Evolutionary conservation across 306 rosid species (phyloP), one percentile per base, ranked within the genome.

Genomic region (Inga laurina): DNA sequence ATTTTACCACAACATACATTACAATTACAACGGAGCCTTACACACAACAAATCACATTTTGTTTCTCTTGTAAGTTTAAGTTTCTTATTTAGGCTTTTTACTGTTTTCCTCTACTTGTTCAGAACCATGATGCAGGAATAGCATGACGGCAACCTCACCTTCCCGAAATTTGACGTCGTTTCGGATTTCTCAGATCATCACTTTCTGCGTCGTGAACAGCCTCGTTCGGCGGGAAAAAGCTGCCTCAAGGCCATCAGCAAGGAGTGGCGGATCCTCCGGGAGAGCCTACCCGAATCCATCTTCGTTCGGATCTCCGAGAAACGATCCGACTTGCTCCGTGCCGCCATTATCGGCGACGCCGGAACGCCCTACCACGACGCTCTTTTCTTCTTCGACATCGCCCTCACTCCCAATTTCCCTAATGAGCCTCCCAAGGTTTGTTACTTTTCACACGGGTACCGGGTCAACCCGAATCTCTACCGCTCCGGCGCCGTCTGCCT

Each of bases 331-430:
- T 65, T 91, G 0, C 76, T 89, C 39, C 18, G 92, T 2, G 92
- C 92, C 0, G 94, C 77, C 62, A 86, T 93, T 27, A 5, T 88
- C 5, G 93, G 92, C 6, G 83, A 88, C 11, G 84, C 89, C 15
- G 97, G 89, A 15, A 93, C 93, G 11, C 97, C 93, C 0, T 89
- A 91, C 75, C 91, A 88, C 66, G 89, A 93, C 5, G 92, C 75
- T 0, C 86, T 90, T 13, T 91, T 84, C 87, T 82, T 91, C 89
- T 91, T 91, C 80, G 93, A 92, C 77, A 21, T 91, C 45, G 72
- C 30, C 0, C 76, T 93, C 65, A 87, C 89, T 0, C 8, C 65
- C 1, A 81, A 86, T 39, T 91, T 88, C 83, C 94, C 97, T 2
- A 75, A 0, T 19, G 37, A 11, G 0, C 92, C 94, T 0, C 97